These are phyloP conservation scores for Leptographium galeiforme DNA, from an alignment of 2,329 filamentous ascomycete genomes.

Conservation along the genomic window DNA sequence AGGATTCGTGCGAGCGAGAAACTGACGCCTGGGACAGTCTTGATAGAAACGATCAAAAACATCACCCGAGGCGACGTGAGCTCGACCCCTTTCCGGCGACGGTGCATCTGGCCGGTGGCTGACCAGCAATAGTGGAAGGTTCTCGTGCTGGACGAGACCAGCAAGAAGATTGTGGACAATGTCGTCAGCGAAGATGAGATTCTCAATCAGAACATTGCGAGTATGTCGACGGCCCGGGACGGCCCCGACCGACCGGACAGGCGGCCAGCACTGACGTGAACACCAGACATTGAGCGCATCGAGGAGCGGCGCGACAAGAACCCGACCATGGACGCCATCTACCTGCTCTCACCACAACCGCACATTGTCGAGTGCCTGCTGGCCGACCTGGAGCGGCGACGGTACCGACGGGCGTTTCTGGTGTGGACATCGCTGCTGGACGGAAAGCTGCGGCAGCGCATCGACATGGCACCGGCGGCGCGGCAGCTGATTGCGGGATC, in stretches of 20 bases:
- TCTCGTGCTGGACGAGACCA: slow-evolving; percentile 72
- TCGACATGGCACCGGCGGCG: slow-evolving; percentile 57
- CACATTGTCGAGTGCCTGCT: slow-evolving; percentile 90
- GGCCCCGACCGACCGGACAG: neutral
- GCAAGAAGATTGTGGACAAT: slow-evolving; percentile 79
- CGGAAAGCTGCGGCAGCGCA: slow-evolving; percentile 53
- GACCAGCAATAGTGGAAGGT: slow-evolving; percentile 74
- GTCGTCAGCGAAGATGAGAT: slow-evolving; percentile 92
- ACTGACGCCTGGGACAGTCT: slow-evolving; percentile 33
- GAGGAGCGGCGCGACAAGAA: slow-evolving; percentile 74
- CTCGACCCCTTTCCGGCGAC: neutral
- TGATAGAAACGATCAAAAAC: slow-evolving; percentile 59
- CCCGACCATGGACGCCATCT: slow-evolving; percentile 86
- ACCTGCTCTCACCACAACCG: slow-evolving; percentile 72
- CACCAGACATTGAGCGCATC: slow-evolving; percentile 83
- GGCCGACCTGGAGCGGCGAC: slow-evolving; percentile 74
- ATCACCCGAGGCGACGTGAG: slow-evolving; percentile 72
- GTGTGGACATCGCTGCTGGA: slow-evolving; percentile 75
- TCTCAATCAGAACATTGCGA: slow-evolving; percentile 89
- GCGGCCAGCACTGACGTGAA: slow-evolving; percentile 8
- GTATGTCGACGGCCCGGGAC: slow-evolving; percentile 27
- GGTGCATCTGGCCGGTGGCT: neutral
- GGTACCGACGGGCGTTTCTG: slow-evolving; percentile 67
- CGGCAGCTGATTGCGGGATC: slow-evolving; percentile 68
- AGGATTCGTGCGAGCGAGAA: too few species aligned